Evolutionary conservation across 768 basidiomycete genomes (phyloP), one percentile per base, ranked within the genome.

Genomic region (Termitomyces eurrhizus): DNA sequence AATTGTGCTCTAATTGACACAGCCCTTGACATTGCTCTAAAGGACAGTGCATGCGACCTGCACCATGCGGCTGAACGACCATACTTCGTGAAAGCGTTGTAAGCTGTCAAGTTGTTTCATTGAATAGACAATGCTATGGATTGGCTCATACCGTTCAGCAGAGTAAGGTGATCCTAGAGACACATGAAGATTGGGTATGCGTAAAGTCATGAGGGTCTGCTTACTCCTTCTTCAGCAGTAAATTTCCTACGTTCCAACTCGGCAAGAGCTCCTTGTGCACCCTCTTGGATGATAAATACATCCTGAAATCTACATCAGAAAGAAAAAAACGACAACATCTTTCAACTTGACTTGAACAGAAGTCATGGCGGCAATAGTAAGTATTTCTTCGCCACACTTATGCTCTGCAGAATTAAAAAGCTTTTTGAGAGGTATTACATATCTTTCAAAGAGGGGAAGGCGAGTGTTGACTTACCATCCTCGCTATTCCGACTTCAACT

Each of bases 311-410:
- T 5, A 9, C 11, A 53, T 53, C n/a, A 61, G 50, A 21, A 54
- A 49, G n/a, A 35, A 0, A 12, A 29, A n/a, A 7, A 52, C 11
- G 42, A 48, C 4, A 53, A 2, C 6, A 29, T 51, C 14, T 56
- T 49, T 35, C 16, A 36, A 37, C 9, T 39, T 62, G 35, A 89
- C 93, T 77, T 96, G 95, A 7, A 98, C 83, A 8, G 94, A 83
- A 7, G 90, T 91, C 92, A 99, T 98, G 0, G 97, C 95, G 6
- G 94, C 92, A 57, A 99, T 97, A 0, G 95, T 94, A 56, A 99
- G 76, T 52, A 97, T 92, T 69, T 99, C 97, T 66, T 98, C 94
- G 3, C 96, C 93, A 65, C 97, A 99, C 65, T 83, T 82, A 71
- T 89, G 90, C 4, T 90, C 87, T 66, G 88, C 87, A 21, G 95